phyloP scores from a whole-genome alignment of 2,329 filamentous ascomycete genomes.

The Sordariomycetes sp. region DNA sequence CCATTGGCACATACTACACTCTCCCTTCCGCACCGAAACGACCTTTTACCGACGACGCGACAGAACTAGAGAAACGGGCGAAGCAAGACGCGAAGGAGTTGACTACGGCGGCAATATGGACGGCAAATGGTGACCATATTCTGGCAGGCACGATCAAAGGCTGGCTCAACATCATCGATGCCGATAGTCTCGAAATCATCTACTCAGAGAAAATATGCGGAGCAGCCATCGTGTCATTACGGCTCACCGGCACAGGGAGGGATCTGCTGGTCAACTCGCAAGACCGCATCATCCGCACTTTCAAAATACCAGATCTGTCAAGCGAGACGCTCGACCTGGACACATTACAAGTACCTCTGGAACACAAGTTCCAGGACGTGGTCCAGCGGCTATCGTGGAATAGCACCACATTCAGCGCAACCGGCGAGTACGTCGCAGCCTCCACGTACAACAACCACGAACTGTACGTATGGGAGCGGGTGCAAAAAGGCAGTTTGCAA shows the following conservation, averaged over 20 bases:
- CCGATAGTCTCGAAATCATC: conserved; percentile 69
- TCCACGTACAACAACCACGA: conserved; percentile 98
- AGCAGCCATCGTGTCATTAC: conserved; percentile 80
- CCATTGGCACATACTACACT: conserved; percentile 63
- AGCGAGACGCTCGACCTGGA: conserved; percentile 66
- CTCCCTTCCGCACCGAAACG: conserved; percentile 78
- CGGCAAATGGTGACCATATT: conserved; percentile 76
- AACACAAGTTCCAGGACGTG: conserved; percentile 97
- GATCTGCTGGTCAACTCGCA: conserved; percentile 88
- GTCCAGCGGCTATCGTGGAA: conserved; percentile 96
- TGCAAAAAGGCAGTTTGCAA: conserved; percentile 84
- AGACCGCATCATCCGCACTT: conserved; percentile 89
- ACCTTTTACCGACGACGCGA: conserved; percentile 59
- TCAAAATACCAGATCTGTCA: conserved; percentile 74
- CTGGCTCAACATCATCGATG: conserved; percentile 91
- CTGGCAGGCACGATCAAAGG: conserved; percentile 91
- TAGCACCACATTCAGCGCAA: conserved; percentile 88
- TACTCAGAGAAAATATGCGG: conserved; percentile 84
- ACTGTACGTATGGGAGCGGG: conserved; percentile 95
- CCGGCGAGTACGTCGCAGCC: conserved; percentile 90
- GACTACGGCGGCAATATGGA: conserved; percentile 88
- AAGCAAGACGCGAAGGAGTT: conserved; percentile 92
- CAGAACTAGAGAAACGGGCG: conserved; percentile 69
- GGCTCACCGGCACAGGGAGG: conserved; percentile 71
- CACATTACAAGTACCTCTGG: conserved; percentile 79